These are phyloP conservation scores for Thozetella sp. DNA, from an alignment of 495 filamentous ascomycete species.

Conservation along the genomic window DNA sequence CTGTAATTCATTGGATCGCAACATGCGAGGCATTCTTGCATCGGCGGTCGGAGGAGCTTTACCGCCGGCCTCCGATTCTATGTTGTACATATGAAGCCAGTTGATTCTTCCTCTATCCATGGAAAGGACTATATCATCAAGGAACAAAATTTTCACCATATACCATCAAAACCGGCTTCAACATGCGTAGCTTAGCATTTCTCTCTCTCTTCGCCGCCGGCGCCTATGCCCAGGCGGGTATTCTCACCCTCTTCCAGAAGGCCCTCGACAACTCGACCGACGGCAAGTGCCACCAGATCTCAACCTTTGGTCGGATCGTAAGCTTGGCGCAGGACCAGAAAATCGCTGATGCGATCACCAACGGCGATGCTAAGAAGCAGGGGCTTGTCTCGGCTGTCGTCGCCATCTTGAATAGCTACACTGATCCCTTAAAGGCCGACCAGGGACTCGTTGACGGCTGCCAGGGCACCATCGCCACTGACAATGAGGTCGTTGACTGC, in stretches of 20 bases:
- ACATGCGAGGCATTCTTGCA: too few relatives aligned
- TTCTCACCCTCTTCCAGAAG: not conserved
- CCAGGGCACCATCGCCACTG: not conserved
- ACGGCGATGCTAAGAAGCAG: not conserved
- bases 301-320: not conserved
- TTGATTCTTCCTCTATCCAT: too few relatives aligned
- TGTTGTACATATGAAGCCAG: too few relatives aligned
- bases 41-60: too few relatives aligned
- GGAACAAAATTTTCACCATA: too few relatives aligned
- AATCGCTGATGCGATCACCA: not conserved
- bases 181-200: not conserved
- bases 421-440: not conserved
- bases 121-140: too few relatives aligned
- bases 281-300: constrained; percentile 1
- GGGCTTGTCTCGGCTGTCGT: not conserved
- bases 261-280: not conserved
- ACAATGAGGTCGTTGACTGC: not conserved
- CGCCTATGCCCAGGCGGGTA: not conserved
- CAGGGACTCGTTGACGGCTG: not conserved
- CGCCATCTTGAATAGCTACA: not conserved
- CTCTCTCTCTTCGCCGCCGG: not conserved
- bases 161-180: too few relatives aligned
- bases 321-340: not conserved
- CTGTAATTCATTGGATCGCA: too few relatives aligned
- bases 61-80: too few relatives aligned